Evolutionary conservation across 495 filamentous ascomycete species (phyloP), one percentile per base, ranked within the genome.

Genomic region (Penicillium salamii): DNA sequence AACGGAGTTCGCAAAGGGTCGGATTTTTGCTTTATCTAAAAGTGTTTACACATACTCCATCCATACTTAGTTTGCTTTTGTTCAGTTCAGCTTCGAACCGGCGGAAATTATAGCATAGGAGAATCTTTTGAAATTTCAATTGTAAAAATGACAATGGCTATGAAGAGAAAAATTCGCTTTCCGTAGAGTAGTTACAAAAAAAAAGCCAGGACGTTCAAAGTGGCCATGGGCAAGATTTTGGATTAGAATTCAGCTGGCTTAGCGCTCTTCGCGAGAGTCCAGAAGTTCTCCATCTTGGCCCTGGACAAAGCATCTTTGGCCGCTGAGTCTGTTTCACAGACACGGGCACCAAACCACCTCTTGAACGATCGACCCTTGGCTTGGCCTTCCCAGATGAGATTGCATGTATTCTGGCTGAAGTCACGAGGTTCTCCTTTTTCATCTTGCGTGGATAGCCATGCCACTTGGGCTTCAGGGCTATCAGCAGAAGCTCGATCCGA

Each of bases 201-300:
- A n/a, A n/a, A n/a, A n/a, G n/a, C 12, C 24, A 23, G 19, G 34
- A 38, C 24, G 15, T 45, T 33, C 12, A 20, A 13, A 18, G 19
- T 17, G 14, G 39, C 6, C 23, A 29, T 26, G 28, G 26, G 29
- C 3, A 45, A 26, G 1, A 15, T 17, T 7, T 8, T 3, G 8
- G 8, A 19, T 59, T 50, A 69, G 32, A 58, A 62, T 29, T 72
- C 70, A 40, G 51, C 58, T 46, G 65, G 70, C 53, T 78, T 75
- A 41, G 72, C 61, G 50, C 77, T 86, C 81, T 95, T 97, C 3
- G 91, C 93, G 63, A 91, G 72, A n/a, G 85, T 86, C 93, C 93
- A 99, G 59, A 97, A 91, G 58, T 84, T 95, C 65, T 97, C 93
- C 82, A 97, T 86, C 72, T 95, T 97, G 6, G 80, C 78, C 54